Evolutionary conservation across 257 asterid species (phyloP), one percentile per base, ranked within the genome.

Genomic region (Nicotiana otophora): DNA sequence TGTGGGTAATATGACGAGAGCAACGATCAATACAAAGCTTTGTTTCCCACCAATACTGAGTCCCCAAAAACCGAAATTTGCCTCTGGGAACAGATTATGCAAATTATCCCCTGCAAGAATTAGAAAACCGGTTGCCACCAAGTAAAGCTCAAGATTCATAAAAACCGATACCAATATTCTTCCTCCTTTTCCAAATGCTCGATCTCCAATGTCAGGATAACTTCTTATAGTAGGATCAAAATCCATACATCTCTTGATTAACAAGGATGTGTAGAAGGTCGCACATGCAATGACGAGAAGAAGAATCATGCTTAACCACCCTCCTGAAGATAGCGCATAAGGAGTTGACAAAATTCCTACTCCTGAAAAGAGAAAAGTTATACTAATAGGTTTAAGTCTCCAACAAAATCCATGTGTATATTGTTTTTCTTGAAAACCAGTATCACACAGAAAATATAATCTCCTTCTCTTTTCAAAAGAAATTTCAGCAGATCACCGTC

Each of bases 81-180:
- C 5, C 4, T 84, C 55, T 0, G 98, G 98, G 1, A 89, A 81
- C 15, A 96, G 61, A 85, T 87, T 86, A 23, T 86, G 55, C 7
- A 96, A 54, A 58, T 94, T 96, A 61, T 94, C 99, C 7, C 98
- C 99, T 70, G 91, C 98, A 0, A 96, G 89, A 65, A 96, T 94
- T 90, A 96, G 82, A 90, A 96, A 96, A 76, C 98, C 98, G 0
- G 97, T 90, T 0, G 98, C 97, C 0, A 96, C 98, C 87, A 96
- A 82, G 82, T 89, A 96, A 31, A 94, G 93, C 79, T 96, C 99
- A 0, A 85, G 54, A 85, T 92, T 90, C 98, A 90, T 94, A 3
- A 90, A 81, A 8, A 94, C 51, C 11, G 98, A 90, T 0, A 92
- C 92, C 8, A 96, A 12, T 4, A 88, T 80, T 82, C 91, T 87